phyloP scores from a whole-genome alignment of 1,139 yeast genomes.

The Scheffersomyces quercinus region DNA sequence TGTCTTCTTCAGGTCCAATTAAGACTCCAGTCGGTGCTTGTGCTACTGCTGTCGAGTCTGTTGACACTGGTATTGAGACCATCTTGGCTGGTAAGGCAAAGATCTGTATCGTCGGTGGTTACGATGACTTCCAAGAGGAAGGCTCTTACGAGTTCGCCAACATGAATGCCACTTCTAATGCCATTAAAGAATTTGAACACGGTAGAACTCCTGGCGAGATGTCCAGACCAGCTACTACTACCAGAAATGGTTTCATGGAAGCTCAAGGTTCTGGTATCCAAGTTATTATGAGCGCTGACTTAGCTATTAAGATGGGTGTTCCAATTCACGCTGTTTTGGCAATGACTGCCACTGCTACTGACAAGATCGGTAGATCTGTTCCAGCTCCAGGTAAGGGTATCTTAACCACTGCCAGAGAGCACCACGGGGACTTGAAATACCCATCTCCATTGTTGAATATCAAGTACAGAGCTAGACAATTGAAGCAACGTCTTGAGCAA shows the following conservation, averaged over 20 bases:
- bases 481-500: constrained; percentile 74
- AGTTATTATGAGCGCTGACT: constrained; percentile 90
- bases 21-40: constrained; percentile 99
- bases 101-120: constrained; percentile 96
- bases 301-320: constrained; percentile 97
- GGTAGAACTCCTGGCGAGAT: constrained; percentile 98
- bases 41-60: constrained; percentile 97
- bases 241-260: constrained; percentile 98
- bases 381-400: constrained; percentile 99
- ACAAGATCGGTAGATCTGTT: constrained; percentile 97
- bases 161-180: constrained; percentile 97
- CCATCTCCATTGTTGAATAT: constrained; percentile 82
- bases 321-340: constrained; percentile 97
- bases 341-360: constrained; percentile 94
- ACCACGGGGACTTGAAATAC: constrained; percentile 79
- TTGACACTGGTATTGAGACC: constrained; percentile 93
- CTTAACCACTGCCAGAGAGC: constrained; percentile 95
- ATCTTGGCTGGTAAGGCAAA: constrained; percentile 91
- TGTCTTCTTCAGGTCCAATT: constrained; percentile 98
- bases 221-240: constrained; percentile 97
- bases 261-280: constrained; percentile 99
- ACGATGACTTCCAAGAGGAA: constrained; percentile 99
- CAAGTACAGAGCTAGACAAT: constrained; percentile 92
- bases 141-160: constrained; percentile 97
- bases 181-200: constrained; percentile 81